phyloP scores from a whole-genome alignment of 768 basidiomycete species.

The Termitomyces eurrhizus region DNA sequence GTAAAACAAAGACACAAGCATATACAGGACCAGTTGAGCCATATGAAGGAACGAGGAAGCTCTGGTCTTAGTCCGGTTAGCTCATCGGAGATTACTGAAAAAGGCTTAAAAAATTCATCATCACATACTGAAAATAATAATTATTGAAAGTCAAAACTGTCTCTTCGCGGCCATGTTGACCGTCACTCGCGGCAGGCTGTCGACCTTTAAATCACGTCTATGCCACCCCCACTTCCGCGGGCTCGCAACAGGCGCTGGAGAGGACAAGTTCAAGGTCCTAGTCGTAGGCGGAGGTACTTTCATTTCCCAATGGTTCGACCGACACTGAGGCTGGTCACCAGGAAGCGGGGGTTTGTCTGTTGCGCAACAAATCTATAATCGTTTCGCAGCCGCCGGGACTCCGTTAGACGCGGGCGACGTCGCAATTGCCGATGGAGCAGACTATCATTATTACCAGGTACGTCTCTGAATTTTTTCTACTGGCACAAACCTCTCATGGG shows the following conservation, averaged over 20 bases:
- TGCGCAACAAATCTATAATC: conserved; percentile 84
- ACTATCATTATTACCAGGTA: conserved; percentile 85
- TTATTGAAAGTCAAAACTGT: neutral
- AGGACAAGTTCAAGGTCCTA: conserved; percentile 73
- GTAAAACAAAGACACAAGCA: neutral
- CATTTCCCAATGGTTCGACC: neutral
- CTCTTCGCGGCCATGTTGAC: conserved; percentile 9
- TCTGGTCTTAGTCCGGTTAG: neutral
- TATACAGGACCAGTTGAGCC: conserved; percentile 9
- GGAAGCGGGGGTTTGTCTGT: conserved; percentile 80
- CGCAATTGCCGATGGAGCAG: conserved; percentile 77
- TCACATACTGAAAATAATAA: neutral
- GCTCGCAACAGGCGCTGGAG: conserved; percentile 30
- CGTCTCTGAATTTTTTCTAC: neutral
- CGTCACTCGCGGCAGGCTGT: conserved; percentile 9
- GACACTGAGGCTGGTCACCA: conserved; percentile 26
- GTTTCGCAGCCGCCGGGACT: conserved; percentile 69
- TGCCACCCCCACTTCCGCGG: conserved; percentile 4
- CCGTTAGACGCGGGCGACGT: conserved; percentile 72
- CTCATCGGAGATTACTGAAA: neutral
- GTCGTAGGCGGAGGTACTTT: conserved; percentile 82
- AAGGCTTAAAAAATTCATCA: too few species aligned
- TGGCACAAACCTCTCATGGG: neutral
- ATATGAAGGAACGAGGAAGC: neutral
- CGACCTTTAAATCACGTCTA: neutral